phyloP scores from a whole-genome alignment of 805 yeast species.

The Wickerhamomyces strasburgensis region DNA sequence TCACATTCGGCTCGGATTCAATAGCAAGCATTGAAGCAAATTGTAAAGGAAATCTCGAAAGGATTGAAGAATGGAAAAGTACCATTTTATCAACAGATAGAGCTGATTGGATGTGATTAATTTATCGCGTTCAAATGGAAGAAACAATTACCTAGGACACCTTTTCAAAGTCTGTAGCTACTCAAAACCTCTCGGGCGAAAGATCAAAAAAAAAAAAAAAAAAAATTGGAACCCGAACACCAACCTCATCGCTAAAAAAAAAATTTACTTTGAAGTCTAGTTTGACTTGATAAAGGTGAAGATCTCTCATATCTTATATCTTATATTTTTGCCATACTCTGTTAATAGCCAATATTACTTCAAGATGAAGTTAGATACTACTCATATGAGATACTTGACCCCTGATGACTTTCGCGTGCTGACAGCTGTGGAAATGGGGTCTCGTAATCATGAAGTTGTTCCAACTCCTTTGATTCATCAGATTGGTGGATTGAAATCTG shows the following conservation, averaged over 20 bases:
- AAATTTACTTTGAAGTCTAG: too few relatives aligned
- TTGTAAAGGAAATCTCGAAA: neutral
- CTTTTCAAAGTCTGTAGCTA: too few relatives aligned
- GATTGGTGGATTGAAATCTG: constrained; percentile 70
- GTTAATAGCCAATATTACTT: neutral
- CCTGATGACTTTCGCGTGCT: constrained; percentile 87
- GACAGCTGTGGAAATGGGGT: constrained; percentile 85
- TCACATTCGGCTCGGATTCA: neutral
- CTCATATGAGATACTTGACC: constrained; percentile 90
- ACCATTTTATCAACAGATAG: neutral
- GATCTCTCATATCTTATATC: too few relatives aligned
- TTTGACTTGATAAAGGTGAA: too few relatives aligned
- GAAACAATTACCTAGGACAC: too few relatives aligned
- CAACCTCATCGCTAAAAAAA: neutral
- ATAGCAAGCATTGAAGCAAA: neutral
- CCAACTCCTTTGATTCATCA: constrained; percentile 83
- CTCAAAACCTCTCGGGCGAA: too few relatives aligned
- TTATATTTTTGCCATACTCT: neutral
- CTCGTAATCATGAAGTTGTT: constrained; percentile 90
- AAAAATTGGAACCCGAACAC: neutral
- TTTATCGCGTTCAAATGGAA: too few relatives aligned
- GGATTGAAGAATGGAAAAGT: neutral
- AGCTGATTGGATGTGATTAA: neutral
- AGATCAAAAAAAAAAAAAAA: neutral
- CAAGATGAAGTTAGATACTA: constrained; percentile 85